phyloP scores from a whole-genome alignment of 176 grass and related monocot genomes.

The Lolium perenne region DNA sequence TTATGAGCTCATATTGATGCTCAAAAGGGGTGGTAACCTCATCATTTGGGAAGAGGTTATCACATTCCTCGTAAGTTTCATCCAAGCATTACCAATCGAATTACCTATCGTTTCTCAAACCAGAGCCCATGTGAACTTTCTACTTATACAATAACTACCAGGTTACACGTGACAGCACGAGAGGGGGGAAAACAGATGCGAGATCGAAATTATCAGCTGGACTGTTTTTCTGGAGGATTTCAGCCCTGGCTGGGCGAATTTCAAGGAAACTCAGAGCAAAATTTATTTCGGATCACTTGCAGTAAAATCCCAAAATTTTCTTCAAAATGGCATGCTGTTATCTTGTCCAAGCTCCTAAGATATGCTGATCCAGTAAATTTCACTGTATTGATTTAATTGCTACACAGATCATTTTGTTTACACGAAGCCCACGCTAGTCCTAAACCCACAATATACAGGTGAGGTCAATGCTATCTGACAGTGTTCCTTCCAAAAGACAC shows the following conservation, averaged over 20 bases:
- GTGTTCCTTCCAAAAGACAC: slow-evolving; percentile 40
- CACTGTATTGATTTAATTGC: slow-evolving; percentile 24
- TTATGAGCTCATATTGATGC: too few relatives aligned
- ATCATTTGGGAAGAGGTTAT: too few relatives aligned
- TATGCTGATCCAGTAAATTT: not conserved
- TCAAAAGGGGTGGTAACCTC: too few relatives aligned
- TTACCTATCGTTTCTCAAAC: too few relatives aligned
- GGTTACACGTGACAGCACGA: too few relatives aligned
- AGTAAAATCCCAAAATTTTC: not conserved
- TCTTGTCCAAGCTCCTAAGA: not conserved
- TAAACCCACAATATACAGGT: slow-evolving; percentile 58
- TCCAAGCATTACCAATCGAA: too few relatives aligned
- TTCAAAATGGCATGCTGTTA: not conserved
- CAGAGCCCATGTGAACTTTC: too few relatives aligned
- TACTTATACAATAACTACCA: too few relatives aligned
- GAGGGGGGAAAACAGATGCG: too few relatives aligned
- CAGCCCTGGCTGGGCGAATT: not conserved
- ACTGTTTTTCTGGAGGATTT: not conserved
- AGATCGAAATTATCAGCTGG: not conserved
- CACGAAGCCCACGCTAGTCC: slow-evolving; percentile 26
- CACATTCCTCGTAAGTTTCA: too few relatives aligned
- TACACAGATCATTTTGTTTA: slow-evolving; percentile 41
- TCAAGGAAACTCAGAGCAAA: not conserved
- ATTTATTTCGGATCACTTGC: not conserved
- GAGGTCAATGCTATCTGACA: slow-evolving; percentile 32